These are phyloP conservation scores for Bruguiera parviflora DNA, from an alignment of 345 rosid species.

Conservation along the genomic window DNA sequence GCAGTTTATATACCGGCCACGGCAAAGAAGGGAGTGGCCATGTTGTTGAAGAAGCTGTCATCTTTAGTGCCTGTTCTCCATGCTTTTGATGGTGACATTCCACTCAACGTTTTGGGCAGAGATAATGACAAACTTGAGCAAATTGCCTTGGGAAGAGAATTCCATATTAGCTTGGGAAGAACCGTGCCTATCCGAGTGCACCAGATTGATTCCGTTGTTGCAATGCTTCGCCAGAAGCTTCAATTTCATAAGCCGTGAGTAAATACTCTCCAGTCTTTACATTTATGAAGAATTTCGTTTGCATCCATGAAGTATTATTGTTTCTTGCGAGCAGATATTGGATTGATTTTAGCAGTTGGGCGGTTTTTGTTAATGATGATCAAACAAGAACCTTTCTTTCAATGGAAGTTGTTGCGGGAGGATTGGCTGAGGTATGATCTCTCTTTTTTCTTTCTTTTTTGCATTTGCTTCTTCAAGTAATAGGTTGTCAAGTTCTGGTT, in stretches of 20 bases:
- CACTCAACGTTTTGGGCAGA: slow-evolving; percentile 47
- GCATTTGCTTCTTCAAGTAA: background rate
- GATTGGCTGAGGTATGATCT: slow-evolving; percentile 62
- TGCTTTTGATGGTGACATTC: slow-evolving; percentile 66
- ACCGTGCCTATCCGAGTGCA: slow-evolving; percentile 75
- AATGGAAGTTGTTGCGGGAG: slow-evolving; percentile 60
- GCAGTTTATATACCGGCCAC: slow-evolving; percentile 50
- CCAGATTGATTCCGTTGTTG: slow-evolving; percentile 66
- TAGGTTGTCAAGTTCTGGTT: too few species aligned
- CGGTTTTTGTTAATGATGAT: slow-evolving; percentile 83
- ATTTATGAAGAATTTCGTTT: background rate
- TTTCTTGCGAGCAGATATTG: slow-evolving; percentile 46
- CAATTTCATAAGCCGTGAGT: slow-evolving; percentile 53
- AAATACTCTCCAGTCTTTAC: background rate
- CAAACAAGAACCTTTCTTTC: slow-evolving; percentile 67
- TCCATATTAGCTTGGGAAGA: slow-evolving; percentile 86
- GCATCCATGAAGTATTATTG: background rate
- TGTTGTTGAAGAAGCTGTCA: slow-evolving; percentile 57
- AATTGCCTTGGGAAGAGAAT: slow-evolving; percentile 56
- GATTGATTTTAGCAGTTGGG: slow-evolving; percentile 88
- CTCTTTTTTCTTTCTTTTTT: background rate
- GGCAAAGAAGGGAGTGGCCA: slow-evolving; percentile 49
- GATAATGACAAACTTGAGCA: slow-evolving; percentile 61
- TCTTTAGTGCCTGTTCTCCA: slow-evolving; percentile 56
- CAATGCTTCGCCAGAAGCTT: slow-evolving; percentile 85